Evolutionary conservation across 2,329 filamentous ascomycete species (phyloP).

Genomic region (Diaporthe sp.): DNA sequence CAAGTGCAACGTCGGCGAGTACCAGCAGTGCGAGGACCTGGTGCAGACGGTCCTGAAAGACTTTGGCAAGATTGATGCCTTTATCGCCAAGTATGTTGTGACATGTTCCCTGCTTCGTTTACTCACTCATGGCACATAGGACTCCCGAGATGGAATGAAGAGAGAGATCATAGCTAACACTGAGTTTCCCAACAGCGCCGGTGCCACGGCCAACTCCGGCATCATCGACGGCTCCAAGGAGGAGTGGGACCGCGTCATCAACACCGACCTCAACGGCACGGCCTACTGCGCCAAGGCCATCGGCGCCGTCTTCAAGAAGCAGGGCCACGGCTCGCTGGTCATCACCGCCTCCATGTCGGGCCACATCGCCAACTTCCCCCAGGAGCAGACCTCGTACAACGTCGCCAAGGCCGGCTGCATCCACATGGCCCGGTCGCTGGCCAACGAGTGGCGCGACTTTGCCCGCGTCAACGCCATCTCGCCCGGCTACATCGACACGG

Average conservation of each 20-base stretch:
- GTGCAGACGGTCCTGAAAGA: slow-evolving; percentile 76
- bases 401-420: slow-evolving; percentile 76
- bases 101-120: background rate
- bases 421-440: slow-evolving; percentile 62
- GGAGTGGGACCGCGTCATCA: slow-evolving; percentile 83
- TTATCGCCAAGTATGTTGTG: slow-evolving; percentile 77
- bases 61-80: slow-evolving; percentile 80
- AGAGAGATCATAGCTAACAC: background rate
- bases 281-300: slow-evolving; percentile 89
- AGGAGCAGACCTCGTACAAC: slow-evolving; percentile 81
- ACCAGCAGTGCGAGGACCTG: slow-evolving; percentile 63
- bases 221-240: slow-evolving; percentile 86
- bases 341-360: slow-evolving; percentile 84
- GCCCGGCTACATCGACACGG: slow-evolving; percentile 73
- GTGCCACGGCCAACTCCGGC: slow-evolving; percentile 51
- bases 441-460: slow-evolving; percentile 74
- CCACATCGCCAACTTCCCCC: slow-evolving; percentile 82
- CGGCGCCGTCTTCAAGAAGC: slow-evolving; percentile 40
- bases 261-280: slow-evolving; percentile 79
- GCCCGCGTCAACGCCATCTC: slow-evolving; percentile 68
- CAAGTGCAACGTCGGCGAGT: slow-evolving; percentile 69
- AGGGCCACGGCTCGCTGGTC: slow-evolving; percentile 74
- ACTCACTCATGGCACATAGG: too few relatives aligned
- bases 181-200: slow-evolving; percentile 59
- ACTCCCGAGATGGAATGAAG: accelerated